Base-by-base conservation (phyloP, 176 grass and related monocot genomes). In the Juncus inflexus region DNA sequence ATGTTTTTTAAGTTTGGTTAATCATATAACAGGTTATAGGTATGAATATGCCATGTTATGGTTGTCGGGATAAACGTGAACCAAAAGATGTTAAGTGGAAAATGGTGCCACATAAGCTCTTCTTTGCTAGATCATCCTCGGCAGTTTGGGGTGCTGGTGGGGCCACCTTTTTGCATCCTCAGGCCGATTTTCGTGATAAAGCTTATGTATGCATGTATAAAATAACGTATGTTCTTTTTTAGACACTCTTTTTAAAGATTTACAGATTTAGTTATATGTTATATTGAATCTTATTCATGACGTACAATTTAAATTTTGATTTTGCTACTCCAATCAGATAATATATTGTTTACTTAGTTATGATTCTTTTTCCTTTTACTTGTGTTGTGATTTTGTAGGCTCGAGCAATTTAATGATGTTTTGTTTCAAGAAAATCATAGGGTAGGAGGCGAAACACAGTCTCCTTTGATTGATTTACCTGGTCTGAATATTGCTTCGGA, bases 341-440 rank as follows among this genome's bases (percentile, higher is more conserved):
- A 40, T 50, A 37, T 62, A 61, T 28, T 77, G 55, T 51, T 60
- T 47, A 28, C 0, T 28, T 56, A 52, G 63, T 19, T 43, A n/a
- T 14, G 66, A 28, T 28, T 38, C 53, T 37, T n/a, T 41, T 83
- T 35, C 57, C 51, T 76, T 75, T 42, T 54, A 56, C 50, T 43
- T 87, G 63, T 70, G 10, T 8, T 16, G 59, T 16, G 60, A 41
- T 66, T 50, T 37, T 66, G 78, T 72, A 97, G 92, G 71, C 85
- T 97, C 47, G 92, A 97, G 77, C 92, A 91, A 53, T 91, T 97
- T 70, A 97, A 91, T 77, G 92, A 89, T 72, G 52, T 97, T 42
- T 86, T 97, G 64, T 80, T 86, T 73, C 87, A 97, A 91, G 87
- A 91, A 64, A 97, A 97, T 52, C 10, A 58, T 72, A 66, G 85